These are phyloP conservation scores for Schizopora paradoxa DNA, from an alignment of 1,284 basidiomycete genomes.

Conservation along the genomic window DNA sequence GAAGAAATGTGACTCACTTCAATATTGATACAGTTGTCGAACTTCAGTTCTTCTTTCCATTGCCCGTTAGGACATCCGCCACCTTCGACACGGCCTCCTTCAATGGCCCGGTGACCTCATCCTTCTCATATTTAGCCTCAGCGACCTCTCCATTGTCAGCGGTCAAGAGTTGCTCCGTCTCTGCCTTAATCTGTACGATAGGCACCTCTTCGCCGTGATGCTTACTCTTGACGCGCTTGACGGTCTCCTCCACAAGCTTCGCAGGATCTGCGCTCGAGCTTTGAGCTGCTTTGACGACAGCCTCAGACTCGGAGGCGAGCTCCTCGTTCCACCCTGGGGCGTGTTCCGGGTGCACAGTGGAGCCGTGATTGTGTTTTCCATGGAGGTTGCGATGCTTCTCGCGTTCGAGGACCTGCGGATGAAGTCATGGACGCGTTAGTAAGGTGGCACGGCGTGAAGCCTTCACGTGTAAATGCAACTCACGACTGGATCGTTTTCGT, in stretches of 20 bases:
- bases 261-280: slow-evolving; percentile 17
- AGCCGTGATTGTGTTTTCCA: slow-evolving; percentile 44
- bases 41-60: background rate
- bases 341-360: slow-evolving; percentile 45
- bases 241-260: slow-evolving; percentile 35
- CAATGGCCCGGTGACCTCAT: slow-evolving; percentile 13
- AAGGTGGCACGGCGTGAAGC: background rate
- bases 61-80: too few species aligned
- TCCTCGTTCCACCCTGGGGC: slow-evolving; percentile 75
- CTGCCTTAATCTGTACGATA: slow-evolving; percentile 25
- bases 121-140: slow-evolving; percentile 2
- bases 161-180: slow-evolving; percentile 25
- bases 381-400: slow-evolving; percentile 54
- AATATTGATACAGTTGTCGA: too few species aligned
- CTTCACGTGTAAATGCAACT: slow-evolving; percentile 13
- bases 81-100: slow-evolving; percentile 3
- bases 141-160: background rate
- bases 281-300: slow-evolving; percentile 58
- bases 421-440: slow-evolving; percentile 1
- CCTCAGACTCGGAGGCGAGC: slow-evolving; percentile 65
- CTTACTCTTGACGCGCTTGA: slow-evolving; percentile 34
- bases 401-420: slow-evolving; percentile 41
- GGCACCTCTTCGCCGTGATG: slow-evolving; percentile 29
- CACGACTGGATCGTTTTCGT: slow-evolving; percentile 58
- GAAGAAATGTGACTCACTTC: too few species aligned